A percentile compares a stretch with the other conserved stretches of the same genome.
Evolutionary conservation across 495 filamentous ascomycete species (phyloP).

Genomic region (Astrothelium subdiscretum): DNA sequence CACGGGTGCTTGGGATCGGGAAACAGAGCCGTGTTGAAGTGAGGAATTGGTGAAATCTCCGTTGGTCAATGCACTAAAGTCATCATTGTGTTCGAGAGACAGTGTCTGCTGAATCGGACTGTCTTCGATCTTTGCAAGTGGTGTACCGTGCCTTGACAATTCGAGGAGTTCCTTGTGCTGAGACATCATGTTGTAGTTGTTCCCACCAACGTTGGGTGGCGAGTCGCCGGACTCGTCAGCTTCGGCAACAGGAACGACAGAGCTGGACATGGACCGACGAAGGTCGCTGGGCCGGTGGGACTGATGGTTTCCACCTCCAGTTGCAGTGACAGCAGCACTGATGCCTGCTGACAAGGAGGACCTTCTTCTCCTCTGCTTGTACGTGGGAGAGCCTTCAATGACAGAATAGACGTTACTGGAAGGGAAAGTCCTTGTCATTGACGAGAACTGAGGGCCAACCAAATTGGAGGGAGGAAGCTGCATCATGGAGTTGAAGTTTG

Average conservation of each 20-base stretch:
- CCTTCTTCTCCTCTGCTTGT: constrained; percentile 89
- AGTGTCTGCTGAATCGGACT: constrained; percentile 62
- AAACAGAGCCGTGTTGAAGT: constrained; percentile 49
- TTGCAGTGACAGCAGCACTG: constrained; percentile 46
- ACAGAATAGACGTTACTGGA: constrained; percentile 81
- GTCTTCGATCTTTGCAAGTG: constrained; percentile 66
- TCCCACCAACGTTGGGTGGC: constrained; percentile 48
- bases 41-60: constrained; percentile 41
- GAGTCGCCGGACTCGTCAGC: constrained; percentile 63
- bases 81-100: constrained; percentile 50
- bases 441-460: constrained; percentile 59
- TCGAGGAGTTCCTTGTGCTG: constrained; percentile 73
- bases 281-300: constrained; percentile 75
- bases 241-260: constrained; percentile 72
- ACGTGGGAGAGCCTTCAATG: constrained; percentile 94
- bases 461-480: constrained; percentile 82
- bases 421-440: constrained; percentile 54
- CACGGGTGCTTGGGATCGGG: constrained; percentile 55
- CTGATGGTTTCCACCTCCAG: constrained; percentile 39
- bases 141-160: constrained; percentile 80
- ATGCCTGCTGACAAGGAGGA: constrained; percentile 74
- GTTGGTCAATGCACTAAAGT: constrained; percentile 52
- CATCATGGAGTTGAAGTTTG: constrained; percentile 72
- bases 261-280: constrained; percentile 80
- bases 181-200: constrained; percentile 41